These are phyloP conservation scores for Boletus patriciae DNA, from an alignment of 768 basidiomycete species.

Conservation along the genomic window DNA sequence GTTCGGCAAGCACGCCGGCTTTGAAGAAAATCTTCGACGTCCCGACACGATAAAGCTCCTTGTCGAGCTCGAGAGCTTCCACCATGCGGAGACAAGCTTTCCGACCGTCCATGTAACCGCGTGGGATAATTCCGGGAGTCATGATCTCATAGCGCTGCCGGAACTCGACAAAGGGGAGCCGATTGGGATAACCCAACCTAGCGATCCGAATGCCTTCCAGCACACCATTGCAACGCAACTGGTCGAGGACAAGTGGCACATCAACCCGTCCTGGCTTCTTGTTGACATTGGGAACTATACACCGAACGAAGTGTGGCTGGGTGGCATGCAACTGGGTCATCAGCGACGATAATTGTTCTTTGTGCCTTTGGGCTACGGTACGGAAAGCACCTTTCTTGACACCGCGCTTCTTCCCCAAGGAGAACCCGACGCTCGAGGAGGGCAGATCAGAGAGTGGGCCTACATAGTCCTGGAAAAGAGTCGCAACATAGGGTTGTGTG, in stretches of 20 bases:
- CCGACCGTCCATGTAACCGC: conserved; percentile 96
- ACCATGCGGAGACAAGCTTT: conserved; percentile 93
- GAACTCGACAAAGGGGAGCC: conserved; percentile 96
- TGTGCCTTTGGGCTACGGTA: conserved; percentile 93
- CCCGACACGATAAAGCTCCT: conserved; percentile 82
- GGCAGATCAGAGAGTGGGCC: conserved; percentile 42
- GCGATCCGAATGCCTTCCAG: conserved; percentile 98
- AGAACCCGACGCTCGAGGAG: conserved; percentile 38
- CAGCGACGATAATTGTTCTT: conserved; percentile 88
- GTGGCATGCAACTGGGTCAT: conserved; percentile 92
- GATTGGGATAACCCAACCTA: conserved; percentile 94
- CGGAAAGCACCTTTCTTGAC: conserved; percentile 97
- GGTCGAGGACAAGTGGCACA: conserved; percentile 92
- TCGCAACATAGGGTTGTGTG: conserved; percentile 75
- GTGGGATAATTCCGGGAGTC: conserved; percentile 89
- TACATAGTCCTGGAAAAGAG: conserved; percentile 80
- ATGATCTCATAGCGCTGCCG: conserved; percentile 95
- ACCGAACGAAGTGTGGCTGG: conserved; percentile 97
- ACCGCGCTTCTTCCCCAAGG: conserved; percentile 60
- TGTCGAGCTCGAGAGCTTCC: conserved; percentile 83
- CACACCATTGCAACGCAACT: conserved; percentile 97
- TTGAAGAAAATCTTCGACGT: conserved; percentile 99
- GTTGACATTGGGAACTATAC: conserved; percentile 91
- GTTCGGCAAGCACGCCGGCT: conserved; percentile 92
- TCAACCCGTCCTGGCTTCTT: conserved; percentile 93